phyloP scores from a whole-genome alignment of 2,329 filamentous ascomycete species.

The Scytalidium sp. region DNA sequence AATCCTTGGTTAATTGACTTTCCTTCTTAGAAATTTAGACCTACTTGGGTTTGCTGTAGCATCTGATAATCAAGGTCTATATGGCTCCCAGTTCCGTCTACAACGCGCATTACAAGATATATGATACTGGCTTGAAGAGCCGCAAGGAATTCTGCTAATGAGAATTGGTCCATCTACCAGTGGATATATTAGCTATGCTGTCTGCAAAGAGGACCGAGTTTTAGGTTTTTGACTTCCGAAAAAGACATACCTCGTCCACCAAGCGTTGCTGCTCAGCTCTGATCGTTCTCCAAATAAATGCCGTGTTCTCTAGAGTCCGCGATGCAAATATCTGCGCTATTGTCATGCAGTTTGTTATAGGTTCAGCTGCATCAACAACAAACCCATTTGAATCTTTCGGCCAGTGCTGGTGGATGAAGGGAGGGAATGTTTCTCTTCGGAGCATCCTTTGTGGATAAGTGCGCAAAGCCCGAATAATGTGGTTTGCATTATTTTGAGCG shows the following conservation, averaged over 20 bases:
- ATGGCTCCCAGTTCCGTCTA: constrained; percentile 6
- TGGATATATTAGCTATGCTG: background rate
- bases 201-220: background rate
- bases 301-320: constrained; percentile 14
- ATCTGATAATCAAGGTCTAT: constrained; percentile 6
- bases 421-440: constrained; percentile 22
- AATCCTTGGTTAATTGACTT: background rate
- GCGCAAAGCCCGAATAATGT: constrained; percentile 10
- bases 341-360: constrained; percentile 20
- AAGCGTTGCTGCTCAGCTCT: constrained; percentile 7
- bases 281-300: constrained; percentile 17
- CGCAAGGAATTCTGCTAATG: constrained; percentile 8
- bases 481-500: constrained; percentile 7
- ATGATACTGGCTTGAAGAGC: constrained; percentile 15
- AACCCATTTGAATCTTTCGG: background rate
- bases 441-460: constrained; percentile 22
- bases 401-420: constrained; percentile 19
- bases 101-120: constrained; percentile 16
- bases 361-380: constrained; percentile 9
- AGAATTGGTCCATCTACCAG: background rate
- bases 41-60: constrained; percentile 2
- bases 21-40: background rate
- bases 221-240: background rate
- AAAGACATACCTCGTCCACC: background rate
- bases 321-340: constrained; percentile 21